Evolutionary conservation across 2,329 filamentous ascomycete species (phyloP), one percentile per base, ranked within the genome.

Genomic region (Penicillium sp.): DNA sequence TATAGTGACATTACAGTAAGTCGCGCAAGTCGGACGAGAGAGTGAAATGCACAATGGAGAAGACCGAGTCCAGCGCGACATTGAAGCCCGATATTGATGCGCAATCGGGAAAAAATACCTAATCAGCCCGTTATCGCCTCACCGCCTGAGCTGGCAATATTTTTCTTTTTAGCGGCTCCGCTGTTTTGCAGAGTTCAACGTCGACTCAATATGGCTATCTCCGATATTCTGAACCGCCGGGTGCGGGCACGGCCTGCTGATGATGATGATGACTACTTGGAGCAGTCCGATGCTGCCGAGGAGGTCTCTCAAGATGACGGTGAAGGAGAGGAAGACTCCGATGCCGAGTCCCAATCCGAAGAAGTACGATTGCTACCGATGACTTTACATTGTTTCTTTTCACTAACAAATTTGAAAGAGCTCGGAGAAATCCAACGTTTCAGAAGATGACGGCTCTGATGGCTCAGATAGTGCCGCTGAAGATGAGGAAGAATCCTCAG

Each of bases 191-290:
- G 45, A 16, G 49, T 21, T 48, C 52, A 51, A 53, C 47, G 56
- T 47, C 49, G 15, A 45, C 47, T 21, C 16, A 52, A 38, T 42
- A 75, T 75, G 73, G 64, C 67, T 6, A 69, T 75, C 47, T 64
- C 68, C 15, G 68, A 70, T 47, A 62, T 65, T 10, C 64, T 77
- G 21, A 73, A 75, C 57, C 70, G 71, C 56, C 72, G 75, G n/a
- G 67, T 78, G 51, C 70, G 70, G 48, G 71, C 73, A 16, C 63
- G 65, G 8, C 67, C 65, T 33, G 72, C 71, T 13, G 71, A 75
- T 16, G 69, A 80, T 51, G 78, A 81, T 53, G 71, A 71, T 7
- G 59, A 60, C 1, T 66, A 68, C 42, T 70, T 65, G 1, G 65
- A 68, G 18, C 60, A 52, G 23, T 66, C 68, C 21, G 58, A 53